Conservation (phyloP, 805 yeast species). For the Cyberlindnera bimundalis region DNA sequence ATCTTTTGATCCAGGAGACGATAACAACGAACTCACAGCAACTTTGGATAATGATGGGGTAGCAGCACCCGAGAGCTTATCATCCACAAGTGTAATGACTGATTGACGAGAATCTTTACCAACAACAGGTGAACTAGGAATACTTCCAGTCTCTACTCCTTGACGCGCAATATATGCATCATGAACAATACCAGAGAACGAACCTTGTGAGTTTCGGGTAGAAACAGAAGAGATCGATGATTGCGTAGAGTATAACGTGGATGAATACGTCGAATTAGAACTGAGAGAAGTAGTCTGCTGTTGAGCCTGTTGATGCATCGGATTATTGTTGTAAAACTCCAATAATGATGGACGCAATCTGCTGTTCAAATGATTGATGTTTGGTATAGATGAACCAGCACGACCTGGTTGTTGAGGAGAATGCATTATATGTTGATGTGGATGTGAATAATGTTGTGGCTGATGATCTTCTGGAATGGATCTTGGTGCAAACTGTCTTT, state of each 20-base stretch:
- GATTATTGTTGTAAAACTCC: conserved; percentile 19
- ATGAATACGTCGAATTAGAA: conserved; percentile 21
- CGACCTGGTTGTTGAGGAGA: conserved; percentile 3
- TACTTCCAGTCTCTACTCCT: background rate
- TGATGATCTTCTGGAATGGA: conserved; percentile 21
- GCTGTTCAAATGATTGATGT: conserved; percentile 16
- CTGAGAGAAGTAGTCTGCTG: conserved; percentile 16
- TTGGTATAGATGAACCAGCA: conserved; percentile 16
- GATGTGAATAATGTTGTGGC: conserved; percentile 6
- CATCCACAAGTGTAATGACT: background rate
- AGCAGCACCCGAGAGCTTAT: background rate
- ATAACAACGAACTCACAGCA: conserved; percentile 23
- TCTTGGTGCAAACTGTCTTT: conserved; percentile 20
- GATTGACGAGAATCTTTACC: conserved; percentile 1
- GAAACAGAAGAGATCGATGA: conserved; percentile 27
- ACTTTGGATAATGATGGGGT: conserved; percentile 9
- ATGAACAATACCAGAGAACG: conserved; percentile 13
- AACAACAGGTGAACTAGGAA: background rate
- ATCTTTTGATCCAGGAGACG: conserved; percentile 14
- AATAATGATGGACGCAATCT: conserved; percentile 26
- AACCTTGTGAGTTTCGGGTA: conserved; percentile 23
- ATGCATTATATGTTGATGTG: background rate
- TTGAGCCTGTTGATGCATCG: conserved; percentile 1
- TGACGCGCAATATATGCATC: background rate
- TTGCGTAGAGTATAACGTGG: conserved; percentile 22